Percentiles rank a stretch among this genome's conserved stretches.
Conservation (phyloP, 352 stramenopile genomes). For the Phytophthora sojae region DNA sequence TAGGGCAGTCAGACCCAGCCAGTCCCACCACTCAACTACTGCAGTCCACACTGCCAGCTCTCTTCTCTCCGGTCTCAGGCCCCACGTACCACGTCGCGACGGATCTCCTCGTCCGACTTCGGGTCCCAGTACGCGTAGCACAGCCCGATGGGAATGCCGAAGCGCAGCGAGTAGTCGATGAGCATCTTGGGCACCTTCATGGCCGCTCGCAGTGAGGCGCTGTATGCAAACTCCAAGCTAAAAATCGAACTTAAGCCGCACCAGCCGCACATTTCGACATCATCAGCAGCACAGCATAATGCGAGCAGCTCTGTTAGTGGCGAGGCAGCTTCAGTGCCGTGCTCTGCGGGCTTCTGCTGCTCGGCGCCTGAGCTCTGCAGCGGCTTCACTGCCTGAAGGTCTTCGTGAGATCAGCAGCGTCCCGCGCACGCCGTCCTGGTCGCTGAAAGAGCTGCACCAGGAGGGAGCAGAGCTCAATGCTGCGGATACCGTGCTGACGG, state of each 20-base stretch:
- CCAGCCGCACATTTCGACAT: slow-evolving; percentile 12
- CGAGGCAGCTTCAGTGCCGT: slow-evolving; percentile 31
- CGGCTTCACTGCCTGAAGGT: slow-evolving; percentile 47
- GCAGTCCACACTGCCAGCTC: neutral
- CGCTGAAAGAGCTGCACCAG: slow-evolving; percentile 80
- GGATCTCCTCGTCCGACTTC: slow-evolving; percentile 79
- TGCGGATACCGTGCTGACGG: slow-evolving; percentile 61
- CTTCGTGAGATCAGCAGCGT: slow-evolving; percentile 68
- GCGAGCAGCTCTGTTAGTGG: slow-evolving; percentile 16
- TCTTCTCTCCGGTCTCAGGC: neutral
- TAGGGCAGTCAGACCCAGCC: neutral
- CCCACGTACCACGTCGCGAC: slow-evolving; percentile 72
- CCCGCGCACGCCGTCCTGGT: slow-evolving; percentile 80
- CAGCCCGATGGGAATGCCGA: slow-evolving; percentile 73
- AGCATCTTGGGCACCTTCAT: slow-evolving; percentile 90
- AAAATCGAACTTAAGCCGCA: slow-evolving; percentile 14
- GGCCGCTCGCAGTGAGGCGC: neutral
- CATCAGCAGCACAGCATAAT: slow-evolving; percentile 1
- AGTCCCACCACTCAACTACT: neutral
- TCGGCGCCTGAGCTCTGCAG: slow-evolving; percentile 27
- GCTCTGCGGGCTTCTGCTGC: neutral
- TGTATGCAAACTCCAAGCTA: neutral
- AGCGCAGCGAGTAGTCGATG: slow-evolving; percentile 77
- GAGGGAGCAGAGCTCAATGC: slow-evolving; percentile 53
- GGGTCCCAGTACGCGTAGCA: slow-evolving; percentile 80